These are phyloP conservation scores for Zostera marina DNA, from an alignment of 116 monocot species.

Conservation along the genomic window DNA sequence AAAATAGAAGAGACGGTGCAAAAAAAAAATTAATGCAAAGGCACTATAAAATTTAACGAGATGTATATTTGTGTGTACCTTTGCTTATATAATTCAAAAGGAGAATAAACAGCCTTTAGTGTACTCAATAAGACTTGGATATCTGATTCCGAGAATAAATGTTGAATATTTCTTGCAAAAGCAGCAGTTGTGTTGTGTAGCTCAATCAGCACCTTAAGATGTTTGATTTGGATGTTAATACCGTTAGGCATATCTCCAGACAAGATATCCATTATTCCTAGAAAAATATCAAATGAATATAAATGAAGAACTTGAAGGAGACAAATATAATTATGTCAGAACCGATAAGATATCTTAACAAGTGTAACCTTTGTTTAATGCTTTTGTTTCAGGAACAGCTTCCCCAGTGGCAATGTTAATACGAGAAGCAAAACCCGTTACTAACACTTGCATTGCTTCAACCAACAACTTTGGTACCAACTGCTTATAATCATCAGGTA, in stretches of 20 bases:
- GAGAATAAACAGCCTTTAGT: constrained; percentile 73
- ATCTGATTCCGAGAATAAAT: constrained; percentile 80
- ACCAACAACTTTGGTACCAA: constrained; percentile 75
- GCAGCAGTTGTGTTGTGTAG: constrained; percentile 71
- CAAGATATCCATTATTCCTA: constrained; percentile 82
- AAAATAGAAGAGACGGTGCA: constrained; percentile 3
- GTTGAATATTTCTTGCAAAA: constrained; percentile 89
- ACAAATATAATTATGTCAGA: neutral
- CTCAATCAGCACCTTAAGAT: constrained; percentile 71
- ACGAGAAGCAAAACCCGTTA: constrained; percentile 57
- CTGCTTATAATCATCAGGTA: constrained; percentile 75
- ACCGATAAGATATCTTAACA: neutral
- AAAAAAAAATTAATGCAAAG: neutral
- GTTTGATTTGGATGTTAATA: constrained; percentile 59
- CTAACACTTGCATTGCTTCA: constrained; percentile 59
- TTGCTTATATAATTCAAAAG: constrained; percentile 77
- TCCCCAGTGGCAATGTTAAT: constrained; percentile 18
- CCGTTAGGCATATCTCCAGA: constrained; percentile 82
- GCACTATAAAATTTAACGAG: constrained; percentile 15
- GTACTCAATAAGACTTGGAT: constrained; percentile 46
- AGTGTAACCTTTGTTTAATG: constrained; percentile 61
- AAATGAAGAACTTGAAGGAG: neutral
- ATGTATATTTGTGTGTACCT: constrained; percentile 68
- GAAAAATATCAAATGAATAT: constrained; percentile 3
- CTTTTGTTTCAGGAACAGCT: constrained; percentile 84